Conservation (phyloP, 805 yeast species). For the Candida silvicultrix region DNA sequence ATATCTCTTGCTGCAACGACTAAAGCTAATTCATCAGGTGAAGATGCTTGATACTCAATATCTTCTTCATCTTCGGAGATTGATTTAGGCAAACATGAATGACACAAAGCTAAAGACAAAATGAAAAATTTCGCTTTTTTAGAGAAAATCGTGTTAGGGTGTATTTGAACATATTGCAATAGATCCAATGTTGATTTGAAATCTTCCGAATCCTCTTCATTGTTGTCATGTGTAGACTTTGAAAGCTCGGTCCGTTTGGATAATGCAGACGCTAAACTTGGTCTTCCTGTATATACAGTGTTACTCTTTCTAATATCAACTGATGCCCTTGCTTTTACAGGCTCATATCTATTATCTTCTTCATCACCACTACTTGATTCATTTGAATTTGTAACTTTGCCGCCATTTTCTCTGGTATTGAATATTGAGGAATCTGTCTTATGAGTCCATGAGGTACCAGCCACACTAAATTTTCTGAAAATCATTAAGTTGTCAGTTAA, state of each 20-base stretch:
- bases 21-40: slow-evolving; percentile 94
- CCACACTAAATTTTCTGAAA: slow-evolving; percentile 80
- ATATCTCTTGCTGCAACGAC: slow-evolving; percentile 93
- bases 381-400: slow-evolving; percentile 14
- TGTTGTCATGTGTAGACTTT: background rate
- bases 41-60: slow-evolving; percentile 84
- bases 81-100: slow-evolving; percentile 77
- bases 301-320: slow-evolving; percentile 35
- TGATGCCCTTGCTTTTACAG: slow-evolving; percentile 22
- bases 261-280: slow-evolving; percentile 47
- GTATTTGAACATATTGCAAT: slow-evolving; percentile 58
- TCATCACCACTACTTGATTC: slow-evolving; percentile 23
- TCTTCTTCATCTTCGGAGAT: slow-evolving; percentile 30
- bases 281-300: slow-evolving; percentile 42
- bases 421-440: slow-evolving; percentile 39
- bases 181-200: slow-evolving; percentile 58
- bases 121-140: slow-evolving; percentile 73
- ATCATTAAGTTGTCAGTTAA: slow-evolving; percentile 92
- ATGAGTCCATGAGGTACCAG: slow-evolving; percentile 88
- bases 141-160: slow-evolving; percentile 68
- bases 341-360: background rate
- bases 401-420: background rate
- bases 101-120: slow-evolving; percentile 79
- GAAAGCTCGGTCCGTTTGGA: background rate
- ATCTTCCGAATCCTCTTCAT: slow-evolving; percentile 6